Percentiles rank a stretch among this genome's conserved stretches.
These are phyloP conservation scores for Paspalum vaginatum DNA, from an alignment of 176 grass and related monocot species.

Conservation along the genomic window DNA sequence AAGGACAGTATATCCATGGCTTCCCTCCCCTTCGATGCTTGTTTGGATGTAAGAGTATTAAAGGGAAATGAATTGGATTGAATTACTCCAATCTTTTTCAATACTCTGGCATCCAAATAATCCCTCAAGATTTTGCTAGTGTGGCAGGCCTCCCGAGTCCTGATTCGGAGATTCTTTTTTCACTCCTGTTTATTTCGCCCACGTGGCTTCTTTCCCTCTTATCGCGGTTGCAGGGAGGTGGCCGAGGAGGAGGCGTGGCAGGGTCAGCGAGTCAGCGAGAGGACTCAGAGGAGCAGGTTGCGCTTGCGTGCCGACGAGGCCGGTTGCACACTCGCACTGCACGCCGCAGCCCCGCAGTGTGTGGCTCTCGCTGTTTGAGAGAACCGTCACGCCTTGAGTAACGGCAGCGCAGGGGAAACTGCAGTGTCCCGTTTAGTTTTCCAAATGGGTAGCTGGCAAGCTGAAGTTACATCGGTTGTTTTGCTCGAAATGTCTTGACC, in stretches of 20 bases:
- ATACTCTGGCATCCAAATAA: no score
- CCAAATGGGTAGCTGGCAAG: neutral
- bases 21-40: no score
- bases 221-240: slow-evolving; percentile 1
- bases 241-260: slow-evolving; percentile 24
- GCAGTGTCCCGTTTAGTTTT: neutral
- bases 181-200: slow-evolving; percentile 14
- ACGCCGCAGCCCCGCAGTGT: neutral
- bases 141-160: neutral
- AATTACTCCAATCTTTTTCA: no score
- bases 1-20: slow-evolving; percentile 48
- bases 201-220: neutral
- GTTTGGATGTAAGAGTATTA: no score
- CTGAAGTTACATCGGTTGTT: no score
- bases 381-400: slow-evolving; percentile 26
- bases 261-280: neutral
- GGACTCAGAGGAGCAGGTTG: slow-evolving; percentile 26
- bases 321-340: neutral
- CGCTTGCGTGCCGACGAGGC: slow-evolving; percentile 44
- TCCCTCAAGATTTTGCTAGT: slow-evolving; percentile 15
- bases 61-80: no score
- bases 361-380: slow-evolving; percentile 37
- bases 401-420: neutral
- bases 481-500: neutral
- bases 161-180: slow-evolving; percentile 16